Conservation (phyloP, 495 filamentous ascomycete species). For the Penicillium desertorum region DNA sequence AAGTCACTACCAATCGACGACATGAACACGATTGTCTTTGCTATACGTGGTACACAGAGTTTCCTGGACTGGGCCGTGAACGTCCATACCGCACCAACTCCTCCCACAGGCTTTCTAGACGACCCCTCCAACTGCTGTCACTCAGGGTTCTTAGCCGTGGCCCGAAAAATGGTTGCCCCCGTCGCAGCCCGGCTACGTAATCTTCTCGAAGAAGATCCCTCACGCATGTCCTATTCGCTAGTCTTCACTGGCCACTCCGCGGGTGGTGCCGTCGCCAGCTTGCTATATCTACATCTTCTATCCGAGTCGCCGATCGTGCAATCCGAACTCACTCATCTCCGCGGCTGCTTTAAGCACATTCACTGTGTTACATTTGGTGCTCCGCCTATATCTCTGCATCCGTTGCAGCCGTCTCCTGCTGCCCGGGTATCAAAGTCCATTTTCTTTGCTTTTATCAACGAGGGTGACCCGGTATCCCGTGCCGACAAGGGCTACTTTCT, state of each 20-base stretch:
- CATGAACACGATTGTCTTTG: constrained; percentile 74
- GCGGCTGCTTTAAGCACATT: constrained; percentile 66
- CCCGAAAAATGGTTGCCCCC: constrained; percentile 68
- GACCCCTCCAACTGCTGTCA: constrained; percentile 75
- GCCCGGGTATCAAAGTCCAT: constrained; percentile 54
- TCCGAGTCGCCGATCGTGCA: constrained; percentile 44
- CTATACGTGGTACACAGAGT: constrained; percentile 73
- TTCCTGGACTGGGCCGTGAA: constrained; percentile 87
- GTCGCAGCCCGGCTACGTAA: constrained; percentile 66
- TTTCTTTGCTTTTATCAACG: constrained; percentile 77
- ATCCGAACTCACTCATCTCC: constrained; percentile 66
- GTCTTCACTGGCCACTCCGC: constrained; percentile 83
- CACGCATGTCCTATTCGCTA: constrained; percentile 64
- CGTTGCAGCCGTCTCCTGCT: constrained; percentile 57
- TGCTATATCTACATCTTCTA: constrained; percentile 79
- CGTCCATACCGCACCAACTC: constrained; percentile 60
- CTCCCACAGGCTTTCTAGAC: constrained; percentile 68
- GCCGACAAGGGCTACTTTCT: constrained; percentile 73
- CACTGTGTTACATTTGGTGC: constrained; percentile 83
- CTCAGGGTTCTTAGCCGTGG: constrained; percentile 72
- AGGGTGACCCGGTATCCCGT: constrained; percentile 76
- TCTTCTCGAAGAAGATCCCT: constrained; percentile 67
- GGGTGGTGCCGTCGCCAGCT: constrained; percentile 73
- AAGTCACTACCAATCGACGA: constrained; percentile 74
- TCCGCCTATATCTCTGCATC: constrained; percentile 70